These are phyloP conservation scores for Aleurites moluccanus DNA, from an alignment of 441 rosid species.

Conservation along the genomic window DNA sequence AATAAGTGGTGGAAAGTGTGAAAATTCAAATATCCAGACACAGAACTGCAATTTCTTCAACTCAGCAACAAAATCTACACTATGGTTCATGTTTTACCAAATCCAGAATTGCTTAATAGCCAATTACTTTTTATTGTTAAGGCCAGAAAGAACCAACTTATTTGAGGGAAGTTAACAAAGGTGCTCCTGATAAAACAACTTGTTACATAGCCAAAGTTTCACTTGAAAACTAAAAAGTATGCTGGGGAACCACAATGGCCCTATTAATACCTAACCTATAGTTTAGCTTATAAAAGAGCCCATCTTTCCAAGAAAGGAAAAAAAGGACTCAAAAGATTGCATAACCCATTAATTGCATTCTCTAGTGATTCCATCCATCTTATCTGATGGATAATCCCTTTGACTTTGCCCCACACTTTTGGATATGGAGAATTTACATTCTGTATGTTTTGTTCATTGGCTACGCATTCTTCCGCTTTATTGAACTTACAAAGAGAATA, in stretches of 20 bases:
- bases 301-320: background rate
- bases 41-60: conserved; percentile 2
- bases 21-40: conserved; percentile 4
- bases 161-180: background rate
- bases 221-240: background rate
- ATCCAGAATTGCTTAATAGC: background rate
- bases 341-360: background rate
- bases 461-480: background rate
- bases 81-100: background rate
- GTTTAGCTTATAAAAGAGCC: no score
- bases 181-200: background rate
- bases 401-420: background rate
- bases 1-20: conserved; percentile 8
- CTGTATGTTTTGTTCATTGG: background rate
- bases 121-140: background rate
- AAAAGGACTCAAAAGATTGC: background rate
- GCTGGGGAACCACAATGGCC: background rate
- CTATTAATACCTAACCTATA: background rate
- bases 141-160: conserved; percentile 1
- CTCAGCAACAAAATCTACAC: conserved; percentile 1
- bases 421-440: background rate
- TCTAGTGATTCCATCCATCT: background rate
- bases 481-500: background rate
- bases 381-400: background rate
- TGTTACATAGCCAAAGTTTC: background rate